Evolutionary conservation across 345 rosid genomes (phyloP).

Genomic region (Eucalyptus globulus): DNA sequence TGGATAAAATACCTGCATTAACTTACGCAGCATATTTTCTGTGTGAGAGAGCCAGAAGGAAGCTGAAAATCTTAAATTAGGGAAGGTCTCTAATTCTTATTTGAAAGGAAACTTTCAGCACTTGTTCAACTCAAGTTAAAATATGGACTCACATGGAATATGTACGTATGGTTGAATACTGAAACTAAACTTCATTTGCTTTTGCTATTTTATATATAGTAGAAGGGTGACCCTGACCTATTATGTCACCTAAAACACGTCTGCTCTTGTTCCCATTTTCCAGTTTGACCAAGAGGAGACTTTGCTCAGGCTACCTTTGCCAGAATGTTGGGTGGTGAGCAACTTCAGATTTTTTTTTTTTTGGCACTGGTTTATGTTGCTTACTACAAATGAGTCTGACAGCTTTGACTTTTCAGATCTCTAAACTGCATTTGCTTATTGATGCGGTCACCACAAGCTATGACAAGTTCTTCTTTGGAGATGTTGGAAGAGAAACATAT

Average conservation of each 20-base stretch:
- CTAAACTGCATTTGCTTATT: slow-evolving; percentile 81
- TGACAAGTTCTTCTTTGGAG: slow-evolving; percentile 85
- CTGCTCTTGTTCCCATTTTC: not conserved
- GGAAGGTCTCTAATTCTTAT: not conserved
- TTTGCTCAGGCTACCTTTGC: slow-evolving; percentile 50
- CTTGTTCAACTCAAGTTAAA: not conserved
- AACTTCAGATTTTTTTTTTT: not conserved
- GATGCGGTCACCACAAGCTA: slow-evolving; percentile 76
- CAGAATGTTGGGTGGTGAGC: slow-evolving; percentile 96
- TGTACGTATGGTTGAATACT: not conserved
- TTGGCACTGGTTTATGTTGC: not conserved
- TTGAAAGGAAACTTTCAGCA: not conserved
- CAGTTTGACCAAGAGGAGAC: slow-evolving; percentile 72
- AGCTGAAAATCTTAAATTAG: not conserved
- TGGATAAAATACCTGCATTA: not conserved
- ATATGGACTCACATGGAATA: not conserved
- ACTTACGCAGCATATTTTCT: not conserved
- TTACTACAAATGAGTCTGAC: not conserved
- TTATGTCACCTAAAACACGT: not conserved
- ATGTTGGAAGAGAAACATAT: slow-evolving; percentile 86
- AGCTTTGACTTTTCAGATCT: slow-evolving; percentile 37
- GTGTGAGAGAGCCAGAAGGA: not conserved
- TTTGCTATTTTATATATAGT: not conserved
- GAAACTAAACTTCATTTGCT: not conserved
- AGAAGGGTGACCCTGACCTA: not conserved